Evolutionary conservation across 805 yeast genomes (phyloP), one percentile per base, ranked within the genome.

Genomic region (Wickerhamomyces alni): DNA sequence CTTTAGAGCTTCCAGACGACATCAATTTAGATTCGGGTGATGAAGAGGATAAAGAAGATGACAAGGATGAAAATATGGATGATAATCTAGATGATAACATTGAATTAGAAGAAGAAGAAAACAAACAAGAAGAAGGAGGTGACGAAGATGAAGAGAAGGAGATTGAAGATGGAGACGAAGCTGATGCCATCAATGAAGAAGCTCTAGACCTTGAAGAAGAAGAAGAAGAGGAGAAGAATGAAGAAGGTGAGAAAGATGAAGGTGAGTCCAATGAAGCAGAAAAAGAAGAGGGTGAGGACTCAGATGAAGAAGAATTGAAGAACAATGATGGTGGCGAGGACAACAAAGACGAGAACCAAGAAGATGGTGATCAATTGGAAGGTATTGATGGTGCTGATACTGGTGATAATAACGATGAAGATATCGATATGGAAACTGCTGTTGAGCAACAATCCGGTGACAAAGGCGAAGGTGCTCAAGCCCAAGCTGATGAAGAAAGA

Each of bases 1-100:
- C 89, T 3, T 66, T 91, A 47, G 96, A 93, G 17, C 67, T 91
- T 22, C 97, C 98, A 0, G 98, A 93, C 13, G 96, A 89, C 52
- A 75, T 91, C 70, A 80, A 91, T 50, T 66, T 91, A 24, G 98
- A 91, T 54, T 80, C 80, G n/a, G 94, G 76, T 18, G 81, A 72
- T 5, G 89, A 80, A 10, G 76, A 67, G 2, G 74, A 63, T 2
- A 72, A 62, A 6, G 71, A 68, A n/a, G 71, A 65, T 2, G 71
- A 55, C 1, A 57, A 51, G 26, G 63, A 56, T 8, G 61, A 61
- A 2, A 56, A 51, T 37, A 61, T 61, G 13, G 65, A 57, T 30
- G 64, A 54, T 27, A 58, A 58, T 18, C 65, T 61, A 24, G 65
- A 62, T 32, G 57, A 57, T 12, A 62, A 73, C 8, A 85, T 79